Evolutionary conservation across 2,329 filamentous ascomycete species (phyloP).

Genomic region (Colletotrichum tofieldiae): DNA sequence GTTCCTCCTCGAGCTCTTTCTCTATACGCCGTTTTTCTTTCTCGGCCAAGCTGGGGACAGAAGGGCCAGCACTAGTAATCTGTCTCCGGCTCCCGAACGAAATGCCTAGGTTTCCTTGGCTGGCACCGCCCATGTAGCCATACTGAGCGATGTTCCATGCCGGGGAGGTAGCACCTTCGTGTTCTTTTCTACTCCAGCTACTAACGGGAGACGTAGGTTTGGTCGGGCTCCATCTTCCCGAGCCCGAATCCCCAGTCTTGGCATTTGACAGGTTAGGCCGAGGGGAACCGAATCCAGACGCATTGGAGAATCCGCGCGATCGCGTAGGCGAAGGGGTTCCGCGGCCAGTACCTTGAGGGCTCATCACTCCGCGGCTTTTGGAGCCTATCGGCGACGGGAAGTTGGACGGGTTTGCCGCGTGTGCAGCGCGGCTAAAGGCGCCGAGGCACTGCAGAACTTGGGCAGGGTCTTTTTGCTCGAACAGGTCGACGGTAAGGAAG

Average conservation of each 20-base stretch:
- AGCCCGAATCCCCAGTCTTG: slow-evolving; percentile 68
- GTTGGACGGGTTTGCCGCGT: slow-evolving; percentile 78
- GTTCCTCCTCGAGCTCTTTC: slow-evolving; percentile 72
- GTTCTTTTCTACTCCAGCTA: slow-evolving; percentile 90
- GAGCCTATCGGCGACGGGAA: slow-evolving; percentile 86
- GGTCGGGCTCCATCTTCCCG: slow-evolving; percentile 74
- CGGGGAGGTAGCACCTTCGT: slow-evolving; percentile 85
- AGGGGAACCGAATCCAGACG: slow-evolving; percentile 62
- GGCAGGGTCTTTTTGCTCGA: slow-evolving; percentile 94
- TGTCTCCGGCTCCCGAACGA: slow-evolving; percentile 92
- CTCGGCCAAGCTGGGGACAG: slow-evolving; percentile 85
- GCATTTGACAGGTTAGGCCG: slow-evolving; percentile 60
- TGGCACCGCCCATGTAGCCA: slow-evolving; percentile 97
- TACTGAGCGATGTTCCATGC: slow-evolving; percentile 99
- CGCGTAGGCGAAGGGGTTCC: slow-evolving; percentile 62
- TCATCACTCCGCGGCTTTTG: slow-evolving; percentile 72
- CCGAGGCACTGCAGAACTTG: slow-evolving; percentile 94
- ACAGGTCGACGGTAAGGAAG: slow-evolving; percentile 97
- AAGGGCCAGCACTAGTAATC: slow-evolving; percentile 87
- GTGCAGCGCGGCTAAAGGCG: slow-evolving; percentile 91
- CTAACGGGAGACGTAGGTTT: slow-evolving; percentile 78
- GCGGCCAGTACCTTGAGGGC: slow-evolving; percentile 76
- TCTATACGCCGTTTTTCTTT: slow-evolving; percentile 81
- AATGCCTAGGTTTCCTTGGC: slow-evolving; percentile 94
- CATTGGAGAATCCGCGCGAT: slow-evolving; percentile 67